Base-by-base conservation (phyloP, 2,329 filamentous ascomycete species). In the Ceratocystis ficicola region DNA sequence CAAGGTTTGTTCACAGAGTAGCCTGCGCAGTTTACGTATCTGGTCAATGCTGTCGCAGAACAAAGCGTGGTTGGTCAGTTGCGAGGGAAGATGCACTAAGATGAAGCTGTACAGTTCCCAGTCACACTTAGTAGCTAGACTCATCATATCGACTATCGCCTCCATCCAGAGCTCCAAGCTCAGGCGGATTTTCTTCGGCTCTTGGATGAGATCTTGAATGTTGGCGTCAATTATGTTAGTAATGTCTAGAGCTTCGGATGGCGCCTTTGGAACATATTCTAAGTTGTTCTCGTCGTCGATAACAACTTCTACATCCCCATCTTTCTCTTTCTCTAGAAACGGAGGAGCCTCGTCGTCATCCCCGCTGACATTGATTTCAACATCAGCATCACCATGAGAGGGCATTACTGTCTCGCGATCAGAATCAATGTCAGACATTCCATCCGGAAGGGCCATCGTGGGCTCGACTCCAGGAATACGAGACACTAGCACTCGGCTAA, bases 51-150 rank as follows among this genome's bases (percentile, higher is more conserved):
- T 85, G 64, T 82, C 85, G 68, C 81, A 81, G 73, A 96, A 96
- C 15, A 97, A 79, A 12, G 89, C 86, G 72, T 94, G 90, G 71
- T 99, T 99, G 74, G 87, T 89, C 25, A 99, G 80, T 71, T 97
- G 93, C 32, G 89, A 87, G 0, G 90, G 89, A 8, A 96, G 78
- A 73, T 96, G 89, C 5, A 90, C 88, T 36, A 99, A 79, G 20
- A 93, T 83, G 73, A 93, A 96, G 74, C 90, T 93, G 78, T 95
- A 96, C 1, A 95, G 79, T 73, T 97, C 91, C 92, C 93, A 97
- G 68, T 94, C 87, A 61, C 84, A 63, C 25, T 61, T 44, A 22
- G 64, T 65, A 8, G 48, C 50, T n/a, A 63, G 32, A 41, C 60
- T 30, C 15, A 68, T 20, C 30, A 65, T 52, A 17, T 57, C 52